Conservation (phyloP, 169 alveolate species). For the Babesia divergens region DNA sequence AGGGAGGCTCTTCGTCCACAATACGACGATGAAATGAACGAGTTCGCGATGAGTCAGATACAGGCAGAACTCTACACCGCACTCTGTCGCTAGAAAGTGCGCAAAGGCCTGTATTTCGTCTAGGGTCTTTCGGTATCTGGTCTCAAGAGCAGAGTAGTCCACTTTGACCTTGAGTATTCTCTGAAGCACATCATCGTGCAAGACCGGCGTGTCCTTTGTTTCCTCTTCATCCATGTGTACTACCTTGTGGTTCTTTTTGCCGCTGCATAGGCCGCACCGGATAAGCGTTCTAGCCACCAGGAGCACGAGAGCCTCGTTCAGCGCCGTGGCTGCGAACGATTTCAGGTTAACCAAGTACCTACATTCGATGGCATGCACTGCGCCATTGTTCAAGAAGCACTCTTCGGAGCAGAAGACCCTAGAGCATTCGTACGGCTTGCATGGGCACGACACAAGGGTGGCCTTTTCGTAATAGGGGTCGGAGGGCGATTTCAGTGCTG, state of each 20-base stretch:
- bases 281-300: constrained; percentile 46
- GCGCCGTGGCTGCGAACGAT: constrained; percentile 17
- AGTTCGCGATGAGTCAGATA: constrained; percentile 75
- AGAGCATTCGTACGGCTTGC: constrained; percentile 82
- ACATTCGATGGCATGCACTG: constrained; percentile 84
- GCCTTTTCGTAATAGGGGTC: constrained; percentile 41
- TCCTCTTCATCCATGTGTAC: constrained; percentile 65
- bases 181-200: constrained; percentile 43
- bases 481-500: constrained; percentile 65
- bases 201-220: constrained; percentile 1
- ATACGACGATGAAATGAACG: constrained; percentile 67
- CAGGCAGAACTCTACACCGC: constrained; percentile 76
- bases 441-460: constrained; percentile 76
- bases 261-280: constrained; percentile 42
- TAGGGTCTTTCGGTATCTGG: constrained; percentile 66
- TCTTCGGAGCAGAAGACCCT: constrained; percentile 84
- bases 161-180: constrained; percentile 67
- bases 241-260: constrained; percentile 64
- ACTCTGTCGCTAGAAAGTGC: constrained; percentile 65
- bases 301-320: constrained; percentile 41
- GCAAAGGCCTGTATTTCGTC: constrained; percentile 66
- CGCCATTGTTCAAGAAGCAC: constrained; percentile 78
- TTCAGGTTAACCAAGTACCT: constrained; percentile 57
- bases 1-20: constrained; percentile 78
- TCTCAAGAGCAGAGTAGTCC: constrained; percentile 59